These are phyloP conservation scores for Vanderwaltozyma polyspora DNA, from an alignment of 805 yeast genomes.

Conservation along the genomic window DNA sequence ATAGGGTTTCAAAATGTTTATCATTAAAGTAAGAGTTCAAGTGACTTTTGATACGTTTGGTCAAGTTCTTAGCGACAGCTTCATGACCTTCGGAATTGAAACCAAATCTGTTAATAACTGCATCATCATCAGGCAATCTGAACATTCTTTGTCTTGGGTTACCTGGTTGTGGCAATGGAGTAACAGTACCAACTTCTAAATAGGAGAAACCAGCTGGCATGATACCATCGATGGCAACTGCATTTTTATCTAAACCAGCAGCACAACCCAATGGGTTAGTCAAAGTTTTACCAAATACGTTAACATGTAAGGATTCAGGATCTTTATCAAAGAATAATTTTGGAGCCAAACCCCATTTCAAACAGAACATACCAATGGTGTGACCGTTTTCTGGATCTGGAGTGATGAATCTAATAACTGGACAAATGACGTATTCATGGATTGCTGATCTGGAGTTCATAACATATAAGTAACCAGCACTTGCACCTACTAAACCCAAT, in stretches of 20 bases:
- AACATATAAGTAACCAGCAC: slow-evolving; percentile 41
- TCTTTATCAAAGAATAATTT: slow-evolving; percentile 42
- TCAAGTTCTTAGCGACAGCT: slow-evolving; percentile 55
- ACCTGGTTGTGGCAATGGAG: slow-evolving; percentile 90
- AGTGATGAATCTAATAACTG: slow-evolving; percentile 53
- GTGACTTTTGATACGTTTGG: slow-evolving; percentile 45
- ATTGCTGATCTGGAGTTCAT: slow-evolving; percentile 73
- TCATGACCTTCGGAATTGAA: slow-evolving; percentile 87
- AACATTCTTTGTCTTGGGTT: slow-evolving; percentile 90
- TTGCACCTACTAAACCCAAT: slow-evolving; percentile 20
- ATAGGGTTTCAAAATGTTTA: slow-evolving; percentile 24
- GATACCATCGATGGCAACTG: slow-evolving; percentile 77
- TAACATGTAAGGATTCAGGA: slow-evolving; percentile 42
- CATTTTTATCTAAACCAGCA: slow-evolving; percentile 92
- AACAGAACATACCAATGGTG: slow-evolving; percentile 52
- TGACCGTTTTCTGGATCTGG: slow-evolving; percentile 82
- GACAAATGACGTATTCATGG: slow-evolving; percentile 74
- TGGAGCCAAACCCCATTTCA: slow-evolving; percentile 64
- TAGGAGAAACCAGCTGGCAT: slow-evolving; percentile 74
- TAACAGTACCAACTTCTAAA: slow-evolving; percentile 87
- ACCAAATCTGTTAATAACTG: slow-evolving; percentile 90
- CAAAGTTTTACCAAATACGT: slow-evolving; percentile 53
- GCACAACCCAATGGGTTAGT: slow-evolving; percentile 83
- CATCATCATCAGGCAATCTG: slow-evolving; percentile 72
- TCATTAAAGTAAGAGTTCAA: slow-evolving; percentile 16